Evolutionary conservation across 140 eudicot species (phyloP).

Genomic region (Senecio squalidus): DNA sequence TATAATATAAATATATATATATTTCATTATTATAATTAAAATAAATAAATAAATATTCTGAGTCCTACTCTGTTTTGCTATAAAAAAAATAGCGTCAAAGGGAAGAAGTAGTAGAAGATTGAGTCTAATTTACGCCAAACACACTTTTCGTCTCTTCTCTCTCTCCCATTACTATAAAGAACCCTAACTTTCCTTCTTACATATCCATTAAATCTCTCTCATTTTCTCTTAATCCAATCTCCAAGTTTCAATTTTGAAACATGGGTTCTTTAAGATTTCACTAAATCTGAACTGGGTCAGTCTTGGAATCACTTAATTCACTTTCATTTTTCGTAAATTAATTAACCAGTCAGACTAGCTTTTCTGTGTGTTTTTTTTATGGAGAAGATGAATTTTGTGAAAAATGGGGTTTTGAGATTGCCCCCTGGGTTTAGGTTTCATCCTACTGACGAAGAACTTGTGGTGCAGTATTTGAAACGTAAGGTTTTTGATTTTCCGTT

Average conservation of each 20-base stretch:
- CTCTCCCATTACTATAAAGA: constrained; percentile 54
- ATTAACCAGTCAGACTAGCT: neutral
- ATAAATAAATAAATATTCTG: no score
- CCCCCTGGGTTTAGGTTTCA: constrained; percentile 88
- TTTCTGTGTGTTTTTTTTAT: constrained; percentile 21
- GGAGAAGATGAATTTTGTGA: constrained; percentile 54
- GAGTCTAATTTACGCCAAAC: constrained; percentile 83
- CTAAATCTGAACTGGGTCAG: neutral
- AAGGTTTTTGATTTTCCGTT: constrained; percentile 54
- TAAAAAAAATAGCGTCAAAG: constrained; percentile 37
- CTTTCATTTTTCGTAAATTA: neutral
- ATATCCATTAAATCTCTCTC: neutral
- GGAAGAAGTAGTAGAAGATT: constrained; percentile 40
- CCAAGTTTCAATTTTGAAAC: neutral
- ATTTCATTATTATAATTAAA: no score
- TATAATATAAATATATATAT: no score
- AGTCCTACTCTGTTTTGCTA: no score
- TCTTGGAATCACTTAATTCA: neutral
- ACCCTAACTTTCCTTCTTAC: constrained; percentile 43
- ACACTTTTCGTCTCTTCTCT: constrained; percentile 26
- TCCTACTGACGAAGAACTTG: constrained; percentile 83
- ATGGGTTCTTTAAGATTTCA: constrained; percentile 1
- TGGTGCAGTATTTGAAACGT: constrained; percentile 60
- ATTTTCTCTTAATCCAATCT: neutral
- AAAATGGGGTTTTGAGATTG: constrained; percentile 72